Percentiles rank a stretch among this genome's conserved stretches.
These are phyloP conservation scores for Gynostemma pentaphyllum DNA, from an alignment of 306 rosid genomes.

Conservation along the genomic window DNA sequence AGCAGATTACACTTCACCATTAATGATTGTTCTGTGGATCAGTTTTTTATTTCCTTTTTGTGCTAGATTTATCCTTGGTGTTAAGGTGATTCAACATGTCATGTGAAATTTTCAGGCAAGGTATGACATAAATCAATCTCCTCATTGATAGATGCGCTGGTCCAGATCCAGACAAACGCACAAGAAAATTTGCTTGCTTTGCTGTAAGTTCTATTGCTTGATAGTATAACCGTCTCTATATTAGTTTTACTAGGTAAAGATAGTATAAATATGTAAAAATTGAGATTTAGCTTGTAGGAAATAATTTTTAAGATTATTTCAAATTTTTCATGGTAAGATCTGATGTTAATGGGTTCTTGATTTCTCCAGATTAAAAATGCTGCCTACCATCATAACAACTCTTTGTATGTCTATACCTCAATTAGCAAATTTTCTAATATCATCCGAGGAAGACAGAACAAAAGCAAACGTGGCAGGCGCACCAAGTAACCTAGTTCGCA, in stretches of 20 bases:
- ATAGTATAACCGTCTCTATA: neutral
- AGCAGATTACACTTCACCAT: neutral
- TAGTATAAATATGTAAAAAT: neutral
- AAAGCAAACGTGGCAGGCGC: conserved; percentile 99
- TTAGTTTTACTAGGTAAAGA: neutral
- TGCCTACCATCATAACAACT: conserved; percentile 73
- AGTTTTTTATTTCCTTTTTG: neutral
- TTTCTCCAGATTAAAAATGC: conserved; percentile 77
- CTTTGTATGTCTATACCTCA: conserved; percentile 82
- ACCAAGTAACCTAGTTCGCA: conserved; percentile 88
- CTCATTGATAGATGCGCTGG: conserved; percentile 88
- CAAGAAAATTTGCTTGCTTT: conserved; percentile 93
- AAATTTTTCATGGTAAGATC: neutral
- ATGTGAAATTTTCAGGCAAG: conserved; percentile 44
- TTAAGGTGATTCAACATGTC: neutral
- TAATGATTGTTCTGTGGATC: conserved; percentile 1
- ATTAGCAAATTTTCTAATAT: conserved; percentile 54
- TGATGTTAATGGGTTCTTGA: neutral
- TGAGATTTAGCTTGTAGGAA: too few relatives aligned
- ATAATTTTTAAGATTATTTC: too few relatives aligned
- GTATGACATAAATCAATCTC: conserved; percentile 51
- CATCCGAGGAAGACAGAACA: conserved; percentile 82
- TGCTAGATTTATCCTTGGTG: neutral
- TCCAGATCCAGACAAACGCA: conserved; percentile 89
- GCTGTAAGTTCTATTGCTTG: conserved; percentile 56